These are phyloP conservation scores for Nakaseomyces glabratus DNA, from an alignment of 1,139 yeast species.

Conservation along the genomic window DNA sequence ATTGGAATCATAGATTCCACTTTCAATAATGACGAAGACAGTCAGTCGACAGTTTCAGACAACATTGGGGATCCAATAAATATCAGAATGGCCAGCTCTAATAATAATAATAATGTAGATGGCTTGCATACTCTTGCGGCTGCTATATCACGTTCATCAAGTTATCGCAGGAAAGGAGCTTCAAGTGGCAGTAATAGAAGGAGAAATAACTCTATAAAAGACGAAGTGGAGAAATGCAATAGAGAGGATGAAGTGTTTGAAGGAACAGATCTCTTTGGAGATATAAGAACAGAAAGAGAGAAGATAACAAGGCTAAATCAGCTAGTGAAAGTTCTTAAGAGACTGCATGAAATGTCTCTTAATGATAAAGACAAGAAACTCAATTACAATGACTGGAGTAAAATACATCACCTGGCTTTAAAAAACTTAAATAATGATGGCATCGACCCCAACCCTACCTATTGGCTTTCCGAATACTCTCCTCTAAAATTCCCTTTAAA, in stretches of 20 bases:
- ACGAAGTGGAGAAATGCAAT: not conserved
- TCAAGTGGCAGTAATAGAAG: too few species aligned
- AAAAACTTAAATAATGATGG: conserved; percentile 25
- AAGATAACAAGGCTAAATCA: conserved; percentile 18
- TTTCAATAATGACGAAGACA: conserved; percentile 6
- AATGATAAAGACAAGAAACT: conserved; percentile 33
- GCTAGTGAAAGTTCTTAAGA: conserved; percentile 25
- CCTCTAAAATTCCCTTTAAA: conserved; percentile 59
- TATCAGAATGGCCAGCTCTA: not conserved
- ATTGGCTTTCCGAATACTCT: conserved; percentile 53
- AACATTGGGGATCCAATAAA: conserved; percentile 6
- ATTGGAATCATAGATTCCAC: conserved; percentile 10
- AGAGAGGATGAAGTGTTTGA: not conserved
- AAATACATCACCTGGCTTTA: conserved; percentile 30
- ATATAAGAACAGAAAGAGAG: conserved; percentile 1
- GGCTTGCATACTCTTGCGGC: not conserved
- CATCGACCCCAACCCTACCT: conserved; percentile 26
- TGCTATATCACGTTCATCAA: not conserved
- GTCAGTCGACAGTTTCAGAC: conserved; percentile 10
- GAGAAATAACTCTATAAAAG: not conserved
- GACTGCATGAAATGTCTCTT: conserved; percentile 26
- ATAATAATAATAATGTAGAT: not conserved
- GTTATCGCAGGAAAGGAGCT: too few species aligned
- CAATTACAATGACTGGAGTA: conserved; percentile 40
- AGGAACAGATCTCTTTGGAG: conserved; percentile 2